Conservation (phyloP, 2,329 filamentous ascomycete species). For the Amauroascus verrucosus region DNA sequence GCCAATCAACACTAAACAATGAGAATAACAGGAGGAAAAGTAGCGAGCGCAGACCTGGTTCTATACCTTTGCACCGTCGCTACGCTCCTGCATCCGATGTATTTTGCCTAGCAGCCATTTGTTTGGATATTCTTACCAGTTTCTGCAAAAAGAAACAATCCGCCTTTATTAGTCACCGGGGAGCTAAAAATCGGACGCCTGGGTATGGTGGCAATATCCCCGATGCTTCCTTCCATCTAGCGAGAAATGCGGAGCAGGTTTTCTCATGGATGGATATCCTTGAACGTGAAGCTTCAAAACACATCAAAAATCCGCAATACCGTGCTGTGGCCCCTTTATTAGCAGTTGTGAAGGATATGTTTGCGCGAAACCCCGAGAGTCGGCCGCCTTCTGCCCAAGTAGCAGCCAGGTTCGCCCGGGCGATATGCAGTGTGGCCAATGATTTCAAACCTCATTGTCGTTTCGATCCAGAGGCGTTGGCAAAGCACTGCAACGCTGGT, state of each 20-base stretch:
- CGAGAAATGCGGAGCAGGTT: slow-evolving; percentile 43
- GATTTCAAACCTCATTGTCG: slow-evolving; percentile 9
- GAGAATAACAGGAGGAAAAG: background rate
- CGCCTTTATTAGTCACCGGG: slow-evolving; percentile 47
- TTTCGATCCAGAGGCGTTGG: background rate
- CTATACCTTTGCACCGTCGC: background rate
- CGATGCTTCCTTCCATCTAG: slow-evolving; percentile 49
- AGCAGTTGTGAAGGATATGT: slow-evolving; percentile 30
- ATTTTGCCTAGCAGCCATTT: slow-evolving; percentile 50
- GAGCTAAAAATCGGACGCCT: slow-evolving; percentile 33
- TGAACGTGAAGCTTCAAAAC: slow-evolving; percentile 40
- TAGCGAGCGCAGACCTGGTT: background rate
- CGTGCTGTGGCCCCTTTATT: slow-evolving; percentile 32
- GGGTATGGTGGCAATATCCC: slow-evolving; percentile 41
- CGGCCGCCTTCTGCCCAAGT: slow-evolving; percentile 28
- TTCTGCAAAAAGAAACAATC: slow-evolving; percentile 48
- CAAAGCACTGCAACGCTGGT: background rate
- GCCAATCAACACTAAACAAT: background rate
- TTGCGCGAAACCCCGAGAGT: slow-evolving; percentile 26
- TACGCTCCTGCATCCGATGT: slow-evolving; percentile 39
- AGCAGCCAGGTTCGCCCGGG: slow-evolving; percentile 20
- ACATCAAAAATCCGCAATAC: slow-evolving; percentile 28
- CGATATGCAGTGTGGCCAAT: slow-evolving; percentile 16
- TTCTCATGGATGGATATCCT: slow-evolving; percentile 46
- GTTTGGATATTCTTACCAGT: slow-evolving; percentile 50